A percentile compares a stretch with the other conserved stretches of the same genome.
These are phyloP conservation scores for Geosmithia putterillii DNA, from an alignment of 2,329 filamentous ascomycete species.

Conservation along the genomic window DNA sequence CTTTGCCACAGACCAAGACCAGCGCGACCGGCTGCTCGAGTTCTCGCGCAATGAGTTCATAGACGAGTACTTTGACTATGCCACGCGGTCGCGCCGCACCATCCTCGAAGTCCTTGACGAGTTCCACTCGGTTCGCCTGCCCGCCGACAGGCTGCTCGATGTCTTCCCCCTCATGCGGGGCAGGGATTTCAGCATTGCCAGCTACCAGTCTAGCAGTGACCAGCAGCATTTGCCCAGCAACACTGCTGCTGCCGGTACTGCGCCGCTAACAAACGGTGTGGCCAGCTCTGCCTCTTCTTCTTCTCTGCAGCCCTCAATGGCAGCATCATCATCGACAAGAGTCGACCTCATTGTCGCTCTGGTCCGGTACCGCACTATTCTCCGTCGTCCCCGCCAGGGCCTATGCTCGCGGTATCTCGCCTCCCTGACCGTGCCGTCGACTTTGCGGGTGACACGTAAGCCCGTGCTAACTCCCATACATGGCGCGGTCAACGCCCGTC, in stretches of 20 bases:
- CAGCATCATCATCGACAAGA: conserved; percentile 20
- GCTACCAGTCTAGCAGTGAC: conserved; percentile 31
- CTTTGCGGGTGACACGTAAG: conserved; percentile 47
- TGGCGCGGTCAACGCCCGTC: conserved; percentile 19
- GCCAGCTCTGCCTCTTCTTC: conserved; percentile 6
- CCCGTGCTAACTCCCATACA: conserved; percentile 30
- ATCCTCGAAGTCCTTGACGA: conserved; percentile 90
- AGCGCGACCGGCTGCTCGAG: conserved; percentile 72
- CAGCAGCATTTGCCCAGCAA: not conserved
- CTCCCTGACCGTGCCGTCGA: conserved; percentile 43
- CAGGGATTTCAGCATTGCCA: conserved; percentile 89
- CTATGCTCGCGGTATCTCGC: conserved; percentile 84
- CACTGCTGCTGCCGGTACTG: not conserved
- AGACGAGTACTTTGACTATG: conserved; percentile 94
- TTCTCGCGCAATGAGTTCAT: conserved; percentile 69
- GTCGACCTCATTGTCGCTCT: conserved; percentile 74
- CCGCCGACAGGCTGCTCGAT: conserved; percentile 57
- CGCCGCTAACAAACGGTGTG: not conserved
- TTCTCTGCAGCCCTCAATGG: conserved; percentile 14
- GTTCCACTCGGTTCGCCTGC: conserved; percentile 73
- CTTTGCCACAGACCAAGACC: conserved; percentile 59
- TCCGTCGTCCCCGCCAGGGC: conserved; percentile 72
- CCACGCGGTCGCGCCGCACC: conserved; percentile 75
- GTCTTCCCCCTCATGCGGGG: conserved; percentile 74
- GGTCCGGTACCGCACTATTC: conserved; percentile 82